Base-by-base conservation (phyloP, 1,284 basidiomycete species). In the Pterula multifida region DNA sequence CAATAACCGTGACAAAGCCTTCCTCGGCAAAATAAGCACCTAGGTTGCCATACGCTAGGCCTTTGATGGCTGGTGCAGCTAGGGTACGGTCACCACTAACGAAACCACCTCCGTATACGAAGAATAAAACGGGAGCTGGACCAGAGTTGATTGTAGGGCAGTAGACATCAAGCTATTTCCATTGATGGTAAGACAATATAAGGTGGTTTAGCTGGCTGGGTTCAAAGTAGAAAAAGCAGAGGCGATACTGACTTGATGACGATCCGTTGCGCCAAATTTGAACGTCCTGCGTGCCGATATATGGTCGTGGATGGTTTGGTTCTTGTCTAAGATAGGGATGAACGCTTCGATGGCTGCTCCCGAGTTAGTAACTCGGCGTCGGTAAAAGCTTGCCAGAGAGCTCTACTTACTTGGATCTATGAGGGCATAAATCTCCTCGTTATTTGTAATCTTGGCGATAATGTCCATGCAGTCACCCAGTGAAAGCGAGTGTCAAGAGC, bases 81-180 rank as follows among this genome's bases (percentile, higher is more conserved):
- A 73, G 58, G 15, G 62, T 66, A 28, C 76, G 70, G 0, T 67
- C 64, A 1, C 81, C 81, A 0, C 60, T 59, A 52, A 65, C 63
- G 58, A 79, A 80, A 1, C 79, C 79, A 3, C 81, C 81, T 0
- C 81, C 81, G 54, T 84, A 83, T 42, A 76, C 55, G 60, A 75
- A 82, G 60, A 83, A 74, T 17, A 85, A 60, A 19, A 82, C 65
- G 0, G 78, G 77, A 0, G 68, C 63, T 2, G 57, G 54, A 13
- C 54, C 52, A 0, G 61, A 53, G 2, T 58, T 28, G 0, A 56
- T 52, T 1, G 66, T 53, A 0, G 81, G 80, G 56, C 78, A 79
- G 58, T 81, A 82, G 0, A 81, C 66, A 52, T 78, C 76, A 13
- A 78, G 64, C 74, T 77, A 50, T n/a, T n/a, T n/a, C n/a, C n/a